A percentile compares a stretch with the other conserved stretches of the same genome.
Evolutionary conservation across 805 yeast species (phyloP).

Genomic region (Grigorovia jiainica): DNA sequence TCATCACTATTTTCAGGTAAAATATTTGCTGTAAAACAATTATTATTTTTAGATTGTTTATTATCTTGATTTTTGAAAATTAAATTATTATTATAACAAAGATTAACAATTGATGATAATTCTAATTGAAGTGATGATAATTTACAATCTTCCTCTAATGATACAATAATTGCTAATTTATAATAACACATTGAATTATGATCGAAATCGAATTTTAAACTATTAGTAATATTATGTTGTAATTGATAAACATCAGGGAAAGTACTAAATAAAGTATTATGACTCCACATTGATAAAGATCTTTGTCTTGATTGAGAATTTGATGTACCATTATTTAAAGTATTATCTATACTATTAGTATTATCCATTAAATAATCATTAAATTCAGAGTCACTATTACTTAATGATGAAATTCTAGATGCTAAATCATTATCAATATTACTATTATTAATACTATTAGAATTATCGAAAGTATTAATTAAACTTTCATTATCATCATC

Average conservation of each 20-base stretch:
- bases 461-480: neutral
- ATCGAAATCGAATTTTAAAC: neutral
- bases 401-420: neutral
- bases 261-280: neutral
- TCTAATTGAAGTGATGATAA: constrained; percentile 17
- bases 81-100: constrained; percentile 40
- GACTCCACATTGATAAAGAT: neutral
- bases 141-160: constrained; percentile 1
- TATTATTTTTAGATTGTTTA: neutral
- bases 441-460: neutral
- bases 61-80: neutral
- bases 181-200: constrained; percentile 15
- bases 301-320: neutral
- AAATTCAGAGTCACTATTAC: neutral
- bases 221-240: neutral
- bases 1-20: constrained; percentile 39
- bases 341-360: neutral
- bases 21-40: constrained; percentile 26
- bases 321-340: neutral
- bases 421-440: neutral
- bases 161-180: constrained; percentile 5
- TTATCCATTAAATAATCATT: neutral
- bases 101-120: constrained; percentile 44
- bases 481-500: neutral
- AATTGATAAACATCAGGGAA: neutral